These are phyloP conservation scores for Quercus berberidifolia DNA, from an alignment of 306 rosid genomes.

Conservation along the genomic window DNA sequence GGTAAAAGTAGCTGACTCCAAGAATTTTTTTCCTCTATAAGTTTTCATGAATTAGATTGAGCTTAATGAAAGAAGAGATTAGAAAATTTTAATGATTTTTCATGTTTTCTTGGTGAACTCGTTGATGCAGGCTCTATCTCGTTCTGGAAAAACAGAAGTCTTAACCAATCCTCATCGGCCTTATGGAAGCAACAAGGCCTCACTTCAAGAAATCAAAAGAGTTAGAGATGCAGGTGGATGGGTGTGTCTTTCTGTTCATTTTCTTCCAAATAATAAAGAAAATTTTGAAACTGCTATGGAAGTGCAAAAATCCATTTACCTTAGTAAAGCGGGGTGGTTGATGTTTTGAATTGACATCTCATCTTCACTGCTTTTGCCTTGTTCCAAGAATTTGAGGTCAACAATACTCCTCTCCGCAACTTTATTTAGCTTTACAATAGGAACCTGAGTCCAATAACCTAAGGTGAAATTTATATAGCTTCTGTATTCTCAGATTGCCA, in stretches of 20 bases:
- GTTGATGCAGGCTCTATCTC: constrained; percentile 67
- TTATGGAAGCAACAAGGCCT: constrained; percentile 71
- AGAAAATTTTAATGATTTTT: not conserved
- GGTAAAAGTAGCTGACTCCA: not conserved
- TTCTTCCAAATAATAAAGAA: not conserved
- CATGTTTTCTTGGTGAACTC: constrained; percentile 16
- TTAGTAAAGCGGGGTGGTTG: not conserved
- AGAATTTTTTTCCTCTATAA: not conserved
- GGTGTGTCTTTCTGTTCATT: constrained; percentile 85
- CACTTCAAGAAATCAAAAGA: constrained; percentile 90
- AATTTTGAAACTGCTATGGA: not conserved
- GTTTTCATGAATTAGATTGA: not conserved
- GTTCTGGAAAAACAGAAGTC: constrained; percentile 77
- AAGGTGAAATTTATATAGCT: not conserved
- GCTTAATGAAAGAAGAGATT: not conserved
- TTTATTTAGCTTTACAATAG: not conserved
- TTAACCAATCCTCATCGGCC: constrained; percentile 92
- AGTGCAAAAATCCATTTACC: not conserved
- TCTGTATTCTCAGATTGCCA: constrained; percentile 1
- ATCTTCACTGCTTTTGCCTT: not conserved
- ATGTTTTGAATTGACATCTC: not conserved
- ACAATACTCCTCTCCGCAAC: not conserved
- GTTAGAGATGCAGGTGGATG: constrained; percentile 99
- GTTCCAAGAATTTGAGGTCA: not conserved
- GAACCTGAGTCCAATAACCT: not conserved